Evolutionary conservation across 1,139 yeast genomes (phyloP).

Genomic region (Pneumocystis carinii): DNA sequence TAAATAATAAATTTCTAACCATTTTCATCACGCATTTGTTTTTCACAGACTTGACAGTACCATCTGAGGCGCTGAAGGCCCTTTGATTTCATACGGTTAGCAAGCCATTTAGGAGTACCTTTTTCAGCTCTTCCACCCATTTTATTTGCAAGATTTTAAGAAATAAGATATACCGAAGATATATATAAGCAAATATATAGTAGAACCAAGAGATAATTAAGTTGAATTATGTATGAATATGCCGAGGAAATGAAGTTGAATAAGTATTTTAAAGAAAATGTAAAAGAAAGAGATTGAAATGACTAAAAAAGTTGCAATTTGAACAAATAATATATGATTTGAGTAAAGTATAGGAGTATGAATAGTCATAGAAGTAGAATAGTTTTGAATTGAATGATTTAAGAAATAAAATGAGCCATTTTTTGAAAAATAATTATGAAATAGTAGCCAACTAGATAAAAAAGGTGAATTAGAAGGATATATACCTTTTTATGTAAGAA

Average conservation of each 20-base stretch:
- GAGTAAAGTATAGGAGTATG: neutral
- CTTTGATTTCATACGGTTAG: conserved; percentile 63
- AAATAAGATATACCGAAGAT: neutral
- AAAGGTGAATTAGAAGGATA: neutral
- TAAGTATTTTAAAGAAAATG: neutral
- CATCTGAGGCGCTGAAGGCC: conserved; percentile 76
- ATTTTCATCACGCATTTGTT: conserved; percentile 90
- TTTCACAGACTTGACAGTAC: conserved; percentile 83
- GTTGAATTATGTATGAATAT: neutral
- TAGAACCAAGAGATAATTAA: neutral
- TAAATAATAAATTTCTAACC: conserved; percentile 29
- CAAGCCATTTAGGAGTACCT: conserved; percentile 69
- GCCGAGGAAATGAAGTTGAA: neutral
- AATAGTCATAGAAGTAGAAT: neutral
- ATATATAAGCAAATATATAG: too few species aligned
- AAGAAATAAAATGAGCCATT: neutral
- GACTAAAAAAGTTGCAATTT: neutral
- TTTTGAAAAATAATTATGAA: neutral
- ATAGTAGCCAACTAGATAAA: neutral
- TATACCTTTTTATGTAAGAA: neutral
- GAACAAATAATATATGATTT: neutral
- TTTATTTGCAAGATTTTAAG: neutral
- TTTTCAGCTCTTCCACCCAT: conserved; percentile 36
- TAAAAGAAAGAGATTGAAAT: neutral
- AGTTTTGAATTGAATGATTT: neutral